These are phyloP conservation scores for Phytopythium sindhum DNA, from an alignment of 352 stramenopile species.

Conservation along the genomic window DNA sequence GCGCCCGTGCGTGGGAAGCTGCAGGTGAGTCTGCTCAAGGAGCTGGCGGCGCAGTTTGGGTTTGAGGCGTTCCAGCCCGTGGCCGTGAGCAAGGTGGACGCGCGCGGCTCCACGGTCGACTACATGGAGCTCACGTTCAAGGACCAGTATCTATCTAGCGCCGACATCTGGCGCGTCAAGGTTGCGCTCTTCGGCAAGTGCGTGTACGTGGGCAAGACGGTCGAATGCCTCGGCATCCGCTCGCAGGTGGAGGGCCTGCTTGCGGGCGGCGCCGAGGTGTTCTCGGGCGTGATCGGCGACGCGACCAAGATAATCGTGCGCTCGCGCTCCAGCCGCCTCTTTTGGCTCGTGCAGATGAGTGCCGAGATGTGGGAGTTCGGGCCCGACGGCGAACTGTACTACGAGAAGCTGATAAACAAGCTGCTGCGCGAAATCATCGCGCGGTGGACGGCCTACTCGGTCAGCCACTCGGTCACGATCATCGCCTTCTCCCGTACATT, in stretches of 20 bases:
- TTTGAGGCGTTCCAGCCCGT: slow-evolving; percentile 64
- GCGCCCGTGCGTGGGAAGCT: slow-evolving; percentile 65
- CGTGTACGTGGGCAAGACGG: slow-evolving; percentile 71
- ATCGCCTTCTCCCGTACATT: slow-evolving; percentile 91
- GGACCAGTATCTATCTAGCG: slow-evolving; percentile 89
- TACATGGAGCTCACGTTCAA: slow-evolving; percentile 90
- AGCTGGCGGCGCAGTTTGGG: slow-evolving; percentile 68
- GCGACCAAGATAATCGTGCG: slow-evolving; percentile 96
- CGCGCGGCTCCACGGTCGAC: slow-evolving; percentile 56
- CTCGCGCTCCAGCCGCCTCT: slow-evolving; percentile 93
- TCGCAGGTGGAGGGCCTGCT: slow-evolving; percentile 91
- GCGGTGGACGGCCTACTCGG: slow-evolving; percentile 83
- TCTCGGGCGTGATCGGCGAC: slow-evolving; percentile 93
- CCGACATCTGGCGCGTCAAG: slow-evolving; percentile 89
- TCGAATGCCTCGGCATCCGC: slow-evolving; percentile 74
- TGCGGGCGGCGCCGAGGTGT: slow-evolving; percentile 53
- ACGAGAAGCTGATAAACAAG: slow-evolving; percentile 86
- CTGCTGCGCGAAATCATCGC: slow-evolving; percentile 72
- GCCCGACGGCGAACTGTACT: slow-evolving; percentile 85
- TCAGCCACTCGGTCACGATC: slow-evolving; percentile 90
- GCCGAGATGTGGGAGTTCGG: slow-evolving; percentile 94
- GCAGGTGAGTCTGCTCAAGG: slow-evolving; percentile 74
- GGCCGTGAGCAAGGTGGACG: slow-evolving; percentile 52
- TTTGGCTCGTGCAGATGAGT: slow-evolving; percentile 98
- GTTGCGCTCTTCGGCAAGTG: slow-evolving; percentile 72